Conservation (phyloP, 768 basidiomycete species). For the Lyophyllum decastes region DNA sequence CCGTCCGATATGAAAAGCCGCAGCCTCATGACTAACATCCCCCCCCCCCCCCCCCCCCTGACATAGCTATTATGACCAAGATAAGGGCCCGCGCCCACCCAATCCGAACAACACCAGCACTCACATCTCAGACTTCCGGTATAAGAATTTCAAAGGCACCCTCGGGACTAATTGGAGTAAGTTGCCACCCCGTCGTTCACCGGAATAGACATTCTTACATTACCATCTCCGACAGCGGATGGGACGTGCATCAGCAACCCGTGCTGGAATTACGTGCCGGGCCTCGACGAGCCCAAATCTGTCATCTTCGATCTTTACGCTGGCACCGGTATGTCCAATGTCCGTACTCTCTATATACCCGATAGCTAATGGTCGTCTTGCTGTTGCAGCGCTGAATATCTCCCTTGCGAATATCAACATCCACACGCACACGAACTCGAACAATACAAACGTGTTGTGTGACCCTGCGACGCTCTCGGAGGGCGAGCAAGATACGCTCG, state of each 20-base stretch:
- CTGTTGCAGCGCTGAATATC: constrained; percentile 25
- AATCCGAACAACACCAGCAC: constrained; percentile 36
- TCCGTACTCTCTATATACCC: not conserved
- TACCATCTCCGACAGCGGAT: constrained; percentile 24
- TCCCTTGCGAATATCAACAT: constrained; percentile 27
- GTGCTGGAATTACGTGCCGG: constrained; percentile 40
- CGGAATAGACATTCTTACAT: not conserved
- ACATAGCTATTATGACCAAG: constrained; percentile 53
- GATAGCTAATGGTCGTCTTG: not conserved
- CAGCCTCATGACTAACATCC: too few species aligned
- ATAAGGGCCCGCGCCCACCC: constrained; percentile 33
- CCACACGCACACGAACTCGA: constrained; percentile 23
- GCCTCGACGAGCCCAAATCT: constrained; percentile 32
- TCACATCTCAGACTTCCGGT: constrained; percentile 33
- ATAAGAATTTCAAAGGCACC: constrained; percentile 35
- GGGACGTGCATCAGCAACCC: constrained; percentile 39
- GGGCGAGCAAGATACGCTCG: constrained; percentile 29
- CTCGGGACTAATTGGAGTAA: constrained; percentile 38
- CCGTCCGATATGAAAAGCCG: not conserved
- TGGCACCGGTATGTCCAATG: not conserved
- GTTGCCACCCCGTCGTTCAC: constrained; percentile 7
- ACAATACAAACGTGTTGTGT: constrained; percentile 30
- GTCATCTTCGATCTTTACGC: constrained; percentile 22
- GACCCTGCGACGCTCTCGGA: constrained; percentile 28
- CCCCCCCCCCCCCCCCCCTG: not conserved